These are phyloP conservation scores for Neofusicoccum parvum DNA, from an alignment of 2,329 filamentous ascomycete genomes.

Conservation along the genomic window DNA sequence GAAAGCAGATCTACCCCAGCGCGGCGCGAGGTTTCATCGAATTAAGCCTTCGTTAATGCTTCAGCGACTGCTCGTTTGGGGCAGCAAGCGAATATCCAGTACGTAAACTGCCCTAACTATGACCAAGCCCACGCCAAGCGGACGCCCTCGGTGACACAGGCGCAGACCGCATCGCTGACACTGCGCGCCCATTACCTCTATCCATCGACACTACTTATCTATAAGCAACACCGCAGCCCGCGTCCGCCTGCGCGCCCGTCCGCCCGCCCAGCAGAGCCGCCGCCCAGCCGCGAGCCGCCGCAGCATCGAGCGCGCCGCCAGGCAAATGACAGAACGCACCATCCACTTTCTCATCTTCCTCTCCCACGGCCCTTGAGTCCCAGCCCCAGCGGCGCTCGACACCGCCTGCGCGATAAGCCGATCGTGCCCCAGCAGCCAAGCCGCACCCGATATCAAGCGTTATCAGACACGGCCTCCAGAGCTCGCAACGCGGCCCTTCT, in stretches of 20 bases:
- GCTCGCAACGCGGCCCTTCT: slow-evolving; percentile 7
- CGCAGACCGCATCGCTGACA: slow-evolving; percentile 13
- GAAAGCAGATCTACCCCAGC: slow-evolving; percentile 16
- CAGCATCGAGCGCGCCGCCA: slow-evolving; percentile 10
- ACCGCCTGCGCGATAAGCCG: slow-evolving; percentile 18
- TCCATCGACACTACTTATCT: slow-evolving; percentile 19
- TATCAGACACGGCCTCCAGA: slow-evolving; percentile 18
- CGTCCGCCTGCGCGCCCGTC: not conserved
- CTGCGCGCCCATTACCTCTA: slow-evolving; percentile 10
- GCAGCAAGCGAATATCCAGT: slow-evolving; percentile 19
- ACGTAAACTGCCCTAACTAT: slow-evolving; percentile 22
- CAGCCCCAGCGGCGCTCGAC: not conserved
- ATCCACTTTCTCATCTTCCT: slow-evolving; percentile 47
- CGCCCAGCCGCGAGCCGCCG: slow-evolving; percentile 5
- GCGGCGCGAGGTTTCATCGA: slow-evolving; percentile 19
- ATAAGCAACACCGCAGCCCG: slow-evolving; percentile 14
- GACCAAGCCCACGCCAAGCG: slow-evolving; percentile 22
- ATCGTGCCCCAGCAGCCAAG: slow-evolving; percentile 6
- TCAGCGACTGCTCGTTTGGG: slow-evolving; percentile 10
- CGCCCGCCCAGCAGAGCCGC: slow-evolving; percentile 9
- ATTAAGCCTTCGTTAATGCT: slow-evolving; percentile 21
- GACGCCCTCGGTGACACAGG: slow-evolving; percentile 12
- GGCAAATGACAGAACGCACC: slow-evolving; percentile 44
- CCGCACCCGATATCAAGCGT: not conserved
- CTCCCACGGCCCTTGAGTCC: slow-evolving; percentile 24